phyloP scores from a whole-genome alignment of 2,329 filamentous ascomycete species.

The Apiospora saccharicola region DNA sequence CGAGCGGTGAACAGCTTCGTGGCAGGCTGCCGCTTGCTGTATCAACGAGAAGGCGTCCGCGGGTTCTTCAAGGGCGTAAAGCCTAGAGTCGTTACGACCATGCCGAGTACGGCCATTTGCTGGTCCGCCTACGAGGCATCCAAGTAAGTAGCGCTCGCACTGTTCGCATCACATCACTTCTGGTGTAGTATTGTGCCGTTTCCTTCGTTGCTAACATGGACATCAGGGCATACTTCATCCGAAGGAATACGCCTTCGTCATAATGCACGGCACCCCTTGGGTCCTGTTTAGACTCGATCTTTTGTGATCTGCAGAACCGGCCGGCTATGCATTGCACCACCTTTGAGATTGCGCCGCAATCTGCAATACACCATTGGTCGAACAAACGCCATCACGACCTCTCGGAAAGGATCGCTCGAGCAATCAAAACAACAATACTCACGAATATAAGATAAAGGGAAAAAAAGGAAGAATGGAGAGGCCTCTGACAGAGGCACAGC shows the following conservation, averaged over 20 bases:
- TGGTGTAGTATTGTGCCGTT: constrained; percentile 24
- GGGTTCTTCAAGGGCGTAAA: constrained; percentile 95
- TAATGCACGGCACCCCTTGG: constrained; percentile 19
- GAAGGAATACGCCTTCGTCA: constrained; percentile 40
- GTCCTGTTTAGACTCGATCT: background rate
- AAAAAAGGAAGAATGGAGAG: background rate
- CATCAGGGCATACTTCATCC: constrained; percentile 44
- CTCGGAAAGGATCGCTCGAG: background rate
- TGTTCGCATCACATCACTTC: constrained; percentile 23
- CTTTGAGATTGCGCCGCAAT: background rate
- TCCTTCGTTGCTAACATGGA: background rate
- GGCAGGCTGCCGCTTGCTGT: constrained; percentile 81
- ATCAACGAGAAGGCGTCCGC: constrained; percentile 80
- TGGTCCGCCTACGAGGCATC: constrained; percentile 82
- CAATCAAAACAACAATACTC: background rate
- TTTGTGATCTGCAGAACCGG: background rate
- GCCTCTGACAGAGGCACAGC: background rate
- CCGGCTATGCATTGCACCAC: background rate
- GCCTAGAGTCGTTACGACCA: constrained; percentile 91
- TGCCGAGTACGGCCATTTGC: constrained; percentile 99
- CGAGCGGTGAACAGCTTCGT: constrained; percentile 83
- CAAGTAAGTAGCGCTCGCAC: constrained; percentile 54
- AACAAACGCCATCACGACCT: too few species aligned
- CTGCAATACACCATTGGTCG: background rate
- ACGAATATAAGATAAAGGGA: background rate